A percentile compares a stretch with the other conserved stretches of the same genome.
Conservation (phyloP, 2,329 filamentous ascomycete genomes). For the Claviceps sp. region DNA sequence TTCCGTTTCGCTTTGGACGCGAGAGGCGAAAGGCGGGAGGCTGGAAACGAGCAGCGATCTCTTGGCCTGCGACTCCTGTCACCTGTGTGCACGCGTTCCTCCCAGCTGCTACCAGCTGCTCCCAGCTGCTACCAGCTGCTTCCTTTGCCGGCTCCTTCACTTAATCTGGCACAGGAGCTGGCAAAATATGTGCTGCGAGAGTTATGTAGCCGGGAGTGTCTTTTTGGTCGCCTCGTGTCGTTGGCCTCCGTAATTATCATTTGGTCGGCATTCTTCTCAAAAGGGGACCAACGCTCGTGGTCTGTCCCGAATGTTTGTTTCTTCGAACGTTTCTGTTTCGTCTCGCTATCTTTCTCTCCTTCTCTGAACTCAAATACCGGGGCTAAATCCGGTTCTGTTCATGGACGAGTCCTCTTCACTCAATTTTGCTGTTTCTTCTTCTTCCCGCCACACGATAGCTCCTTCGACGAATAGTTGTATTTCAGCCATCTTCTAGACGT, state of each 20-base stretch:
- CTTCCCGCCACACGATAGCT: not conserved
- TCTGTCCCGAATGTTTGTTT: constrained; percentile 4
- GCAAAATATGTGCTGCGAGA: constrained; percentile 2
- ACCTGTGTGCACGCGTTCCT: too few species aligned
- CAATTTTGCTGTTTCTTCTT: not conserved
- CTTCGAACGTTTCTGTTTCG: not conserved
- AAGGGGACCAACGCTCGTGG: constrained; percentile 5
- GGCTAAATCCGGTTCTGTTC: not conserved
- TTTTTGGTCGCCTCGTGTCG: constrained; percentile 1
- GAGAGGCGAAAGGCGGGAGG: not conserved
- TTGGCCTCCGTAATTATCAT: constrained; percentile 1
- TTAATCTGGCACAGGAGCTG: not conserved
- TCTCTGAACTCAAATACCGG: not conserved
- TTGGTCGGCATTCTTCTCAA: constrained; percentile 4
- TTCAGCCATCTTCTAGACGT: constrained; percentile 1
- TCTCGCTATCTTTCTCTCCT: not conserved
- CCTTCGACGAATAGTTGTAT: not conserved
- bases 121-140: not conserved
- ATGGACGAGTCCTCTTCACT: not conserved
- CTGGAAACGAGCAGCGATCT: constrained; percentile 2
- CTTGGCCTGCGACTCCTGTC: not conserved
- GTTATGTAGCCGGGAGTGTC: not conserved
- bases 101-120: too few species aligned
- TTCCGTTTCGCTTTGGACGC: constrained; percentile 4
- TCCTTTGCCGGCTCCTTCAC: not conserved